phyloP scores from a whole-genome alignment of 1,139 yeast genomes.

The Lodderomyces beijingensis region DNA sequence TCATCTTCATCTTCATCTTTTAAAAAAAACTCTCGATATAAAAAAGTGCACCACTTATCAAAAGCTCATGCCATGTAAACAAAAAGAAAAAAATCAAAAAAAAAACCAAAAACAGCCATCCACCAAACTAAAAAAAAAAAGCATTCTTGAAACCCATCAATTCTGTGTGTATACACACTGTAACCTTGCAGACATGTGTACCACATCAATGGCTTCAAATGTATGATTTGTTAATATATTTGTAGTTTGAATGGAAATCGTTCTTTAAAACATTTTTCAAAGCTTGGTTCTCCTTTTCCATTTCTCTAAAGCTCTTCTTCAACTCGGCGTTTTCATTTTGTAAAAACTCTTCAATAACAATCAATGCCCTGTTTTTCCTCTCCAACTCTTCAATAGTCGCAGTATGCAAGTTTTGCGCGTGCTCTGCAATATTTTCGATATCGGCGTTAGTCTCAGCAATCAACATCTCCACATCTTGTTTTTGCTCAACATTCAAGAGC shows the following conservation, averaged over 20 bases:
- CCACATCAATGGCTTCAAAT: no score
- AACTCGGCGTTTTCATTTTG: conserved; percentile 11
- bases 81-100: background rate
- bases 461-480: conserved; percentile 8
- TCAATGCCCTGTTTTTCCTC: conserved; percentile 11
- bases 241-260: conserved; percentile 12
- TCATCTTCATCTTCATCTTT: no score
- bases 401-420: conserved; percentile 3
- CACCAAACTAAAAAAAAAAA: background rate
- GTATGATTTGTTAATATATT: conserved; percentile 8
- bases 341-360: conserved; percentile 12
- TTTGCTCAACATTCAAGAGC: conserved; percentile 10
- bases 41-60: no score
- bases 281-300: conserved; percentile 11
- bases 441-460: conserved; percentile 9
- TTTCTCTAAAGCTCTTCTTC: conserved; percentile 9
- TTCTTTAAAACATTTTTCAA: conserved; percentile 11
- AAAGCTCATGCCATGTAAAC: background rate
- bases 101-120: background rate
- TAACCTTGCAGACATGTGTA: no score
- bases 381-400: conserved; percentile 10
- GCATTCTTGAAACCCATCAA: no score
- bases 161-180: no score
- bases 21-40: no score
- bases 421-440: conserved; percentile 6